Percentiles rank a stretch among this genome's conserved stretches.
phyloP scores from a whole-genome alignment of 257 asterid genomes.

The Solanum chmielewskii region DNA sequence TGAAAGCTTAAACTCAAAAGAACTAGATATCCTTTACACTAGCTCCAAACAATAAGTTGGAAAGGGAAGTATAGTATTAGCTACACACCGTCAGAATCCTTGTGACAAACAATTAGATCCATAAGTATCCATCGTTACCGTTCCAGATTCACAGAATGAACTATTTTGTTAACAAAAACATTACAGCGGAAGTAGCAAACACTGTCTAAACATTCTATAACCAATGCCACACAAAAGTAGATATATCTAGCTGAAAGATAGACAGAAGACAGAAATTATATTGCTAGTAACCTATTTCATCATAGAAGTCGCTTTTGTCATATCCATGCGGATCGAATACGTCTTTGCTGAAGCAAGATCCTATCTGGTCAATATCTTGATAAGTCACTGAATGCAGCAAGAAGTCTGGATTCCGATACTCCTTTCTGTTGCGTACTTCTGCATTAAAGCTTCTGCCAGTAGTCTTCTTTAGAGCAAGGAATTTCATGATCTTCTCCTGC shows the following conservation, averaged over 20 bases:
- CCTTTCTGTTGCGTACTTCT: slow-evolving; percentile 91
- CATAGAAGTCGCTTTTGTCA: slow-evolving; percentile 79
- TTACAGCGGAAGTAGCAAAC: neutral
- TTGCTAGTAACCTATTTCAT: slow-evolving; percentile 59
- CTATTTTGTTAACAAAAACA: neutral
- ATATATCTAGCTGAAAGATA: neutral
- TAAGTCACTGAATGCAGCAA: slow-evolving; percentile 95
- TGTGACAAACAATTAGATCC: neutral
- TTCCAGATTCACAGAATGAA: neutral
- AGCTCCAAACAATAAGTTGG: neutral
- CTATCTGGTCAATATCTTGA: slow-evolving; percentile 89
- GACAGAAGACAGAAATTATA: neutral
- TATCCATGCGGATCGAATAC: slow-evolving; percentile 98
- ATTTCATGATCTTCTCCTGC: slow-evolving; percentile 62
- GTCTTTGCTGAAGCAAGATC: slow-evolving; percentile 87
- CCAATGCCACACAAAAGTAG: neutral
- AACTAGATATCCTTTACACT: neutral
- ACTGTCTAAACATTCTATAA: neutral
- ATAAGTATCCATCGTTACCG: neutral
- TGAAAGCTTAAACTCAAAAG: neutral
- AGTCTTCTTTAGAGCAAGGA: slow-evolving; percentile 54
- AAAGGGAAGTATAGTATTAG: neutral
- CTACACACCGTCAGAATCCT: neutral
- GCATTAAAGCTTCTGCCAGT: slow-evolving; percentile 81
- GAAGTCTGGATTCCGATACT: slow-evolving; percentile 92